Conservation (phyloP, 2,329 filamentous ascomycete species). For the Fusarium citri region DNA sequence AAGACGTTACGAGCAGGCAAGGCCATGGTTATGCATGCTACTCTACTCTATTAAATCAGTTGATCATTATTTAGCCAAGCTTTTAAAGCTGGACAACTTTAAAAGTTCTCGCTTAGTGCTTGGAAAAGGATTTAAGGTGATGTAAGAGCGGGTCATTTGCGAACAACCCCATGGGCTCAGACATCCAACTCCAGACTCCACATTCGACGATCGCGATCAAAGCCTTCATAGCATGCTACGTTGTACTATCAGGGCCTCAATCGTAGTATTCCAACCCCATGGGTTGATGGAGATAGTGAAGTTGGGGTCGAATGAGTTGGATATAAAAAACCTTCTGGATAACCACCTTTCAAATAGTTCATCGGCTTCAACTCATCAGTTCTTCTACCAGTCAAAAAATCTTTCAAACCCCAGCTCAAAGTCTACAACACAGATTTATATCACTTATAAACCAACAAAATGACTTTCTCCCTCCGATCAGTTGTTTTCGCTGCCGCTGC, state of each 20-base stretch:
- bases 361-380: neutral
- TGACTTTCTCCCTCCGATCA: neutral
- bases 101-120: neutral
- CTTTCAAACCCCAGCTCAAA: rapidly evolving
- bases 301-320: neutral
- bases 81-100: neutral
- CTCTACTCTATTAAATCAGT: neutral
- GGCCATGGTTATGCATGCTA: neutral
- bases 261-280: too few relatives aligned
- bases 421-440: rapidly evolving
- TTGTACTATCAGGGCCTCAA: neutral
- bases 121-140: neutral
- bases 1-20: neutral
- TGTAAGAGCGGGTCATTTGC: neutral
- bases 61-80: neutral
- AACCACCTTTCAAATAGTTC: neutral
- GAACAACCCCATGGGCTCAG: neutral
- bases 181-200: neutral
- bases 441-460: neutral
- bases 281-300: neutral
- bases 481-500: neutral
- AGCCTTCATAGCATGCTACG: neutral
- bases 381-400: neutral
- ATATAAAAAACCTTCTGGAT: neutral
- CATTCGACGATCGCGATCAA: neutral